Percentiles rank a stretch among this genome's conserved stretches.
phyloP scores from a whole-genome alignment of 2,329 filamentous ascomycete genomes.

The Beauveria australis region DNA sequence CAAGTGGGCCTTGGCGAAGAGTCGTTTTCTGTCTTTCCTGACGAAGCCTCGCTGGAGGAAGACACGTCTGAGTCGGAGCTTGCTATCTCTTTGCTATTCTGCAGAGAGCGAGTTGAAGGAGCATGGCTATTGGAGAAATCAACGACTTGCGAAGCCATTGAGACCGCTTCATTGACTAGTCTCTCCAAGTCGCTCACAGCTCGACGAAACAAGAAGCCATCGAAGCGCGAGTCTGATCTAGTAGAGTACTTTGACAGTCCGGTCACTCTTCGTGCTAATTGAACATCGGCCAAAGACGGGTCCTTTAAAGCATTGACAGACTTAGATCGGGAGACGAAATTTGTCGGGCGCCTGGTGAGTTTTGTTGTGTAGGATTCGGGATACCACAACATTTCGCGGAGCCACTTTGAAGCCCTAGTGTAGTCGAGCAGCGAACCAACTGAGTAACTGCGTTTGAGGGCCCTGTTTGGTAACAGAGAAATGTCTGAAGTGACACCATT shows the following conservation, averaged over 20 bases:
- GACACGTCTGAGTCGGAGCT: neutral
- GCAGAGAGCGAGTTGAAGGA: neutral
- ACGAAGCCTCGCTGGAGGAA: neutral
- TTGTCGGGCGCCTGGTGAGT: constrained; percentile 21
- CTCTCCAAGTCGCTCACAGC: constrained; percentile 36
- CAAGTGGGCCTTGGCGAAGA: constrained; percentile 12
- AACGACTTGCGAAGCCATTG: constrained; percentile 33
- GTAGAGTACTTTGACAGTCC: constrained; percentile 15
- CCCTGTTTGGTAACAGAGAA: neutral
- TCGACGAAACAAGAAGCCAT: constrained; percentile 24
- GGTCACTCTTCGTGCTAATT: constrained; percentile 15
- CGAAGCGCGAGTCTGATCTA: constrained; percentile 18
- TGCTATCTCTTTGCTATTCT: neutral
- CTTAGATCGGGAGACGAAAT: neutral
- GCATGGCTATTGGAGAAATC: constrained; percentile 21
- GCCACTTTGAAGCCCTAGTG: constrained; percentile 26
- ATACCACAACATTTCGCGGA: constrained; percentile 23
- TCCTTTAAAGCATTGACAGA: neutral
- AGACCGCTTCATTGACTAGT: constrained; percentile 37
- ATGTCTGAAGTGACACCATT: neutral
- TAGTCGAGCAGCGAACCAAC: constrained; percentile 24
- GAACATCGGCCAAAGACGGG: constrained; percentile 12
- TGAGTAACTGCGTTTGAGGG: constrained; percentile 17
- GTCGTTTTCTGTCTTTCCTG: neutral
- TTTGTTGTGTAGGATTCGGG: constrained; percentile 19